Base-by-base conservation (phyloP, 129 eudicot genomes). In the Flaveria robusta region DNA sequence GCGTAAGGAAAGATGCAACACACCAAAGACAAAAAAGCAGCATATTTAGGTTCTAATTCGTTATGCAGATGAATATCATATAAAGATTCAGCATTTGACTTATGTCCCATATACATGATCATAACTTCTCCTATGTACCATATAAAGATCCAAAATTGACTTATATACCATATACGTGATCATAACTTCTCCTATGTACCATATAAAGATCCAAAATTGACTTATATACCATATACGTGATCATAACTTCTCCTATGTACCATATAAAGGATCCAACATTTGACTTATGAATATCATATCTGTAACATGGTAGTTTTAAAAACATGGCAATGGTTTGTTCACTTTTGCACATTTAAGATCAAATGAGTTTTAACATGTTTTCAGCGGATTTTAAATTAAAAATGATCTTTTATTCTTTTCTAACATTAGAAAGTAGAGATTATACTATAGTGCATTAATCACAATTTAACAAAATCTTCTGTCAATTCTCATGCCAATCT, bases 401-500 rank as follows among this genome's bases (percentile, higher is more conserved):
- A 16, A 5, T 9, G 5, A 5, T 11, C 27, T 2, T 46, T 5
- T 18, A 8, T 27, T 27, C 2, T 45, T 20, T 68, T 12, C 27
- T 46, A 31, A 37, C 24, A 22, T 79, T 7, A 26, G 31, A 78
- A 78, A 70, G 62, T 31, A 15, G 49, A 76, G 55, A 80, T 42
- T 59, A 68, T n/a, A n/a, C n/a, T n/a, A n/a, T 58, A 70, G 63
- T 56, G 79, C 24, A 71, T 68, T 49, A 39, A 23, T 78, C 65
- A 63, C 72, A 75, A 74, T 52, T 75, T 70, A 76, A 77, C 70
- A 66, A 79, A 74, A 75, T n/a, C n/a, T n/a, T n/a, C n/a, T n/a
- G n/a, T n/a, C n/a, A n/a, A n/a, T 0, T 74, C 75, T 76, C 84
- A 76, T 55, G 63, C 77, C 81, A 79, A 60, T 76, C 81, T 56